Evolutionary conservation across 2,329 filamentous ascomycete genomes (phyloP), one percentile per base, ranked within the genome.

Genomic region (Fusarium verticillioides): DNA sequence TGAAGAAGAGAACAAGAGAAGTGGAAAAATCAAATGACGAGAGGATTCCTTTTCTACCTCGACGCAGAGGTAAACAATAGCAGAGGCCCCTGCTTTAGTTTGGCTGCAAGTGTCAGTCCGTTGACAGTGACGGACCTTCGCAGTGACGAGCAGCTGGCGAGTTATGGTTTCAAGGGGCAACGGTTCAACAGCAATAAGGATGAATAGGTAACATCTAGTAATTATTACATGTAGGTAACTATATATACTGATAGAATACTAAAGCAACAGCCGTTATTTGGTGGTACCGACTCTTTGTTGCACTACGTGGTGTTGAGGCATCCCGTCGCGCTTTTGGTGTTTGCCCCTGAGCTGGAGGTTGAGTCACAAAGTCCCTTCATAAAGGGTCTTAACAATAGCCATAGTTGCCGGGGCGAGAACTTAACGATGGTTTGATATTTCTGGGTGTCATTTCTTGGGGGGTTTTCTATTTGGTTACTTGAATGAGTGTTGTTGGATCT

Each of bases 131-230:
- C 42, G 19, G 54, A 49, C 68, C 57, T 56, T 40, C 56, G 23
- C 69, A 69, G 66, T 64, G 63, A 42, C 47, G 42, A 54, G 70
- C 68, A 37, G 65, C 63, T 63, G 54, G 34, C 47, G 36, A 56
- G 43, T n/a, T 59, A 34, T 64, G 42, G 63, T 74, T 65, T 63
- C 59, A 64, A 72, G 67, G 71, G 70, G 71, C 67, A 74, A 72
- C 71, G 30, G 57, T 58, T 69, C 13, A 50, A 58, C 49, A 62
- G 59, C 47, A 61, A 56, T 43, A 21, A 42, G 23, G 43, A 62
- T 66, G 43, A 70, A 57, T 56, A 46, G 47, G 56, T 34, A 52
- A 46, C 43, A 50, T 49, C 32, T 21, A 53, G 16, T 19, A 19
- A 23, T 32, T 15, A 37, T 3, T 28, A 6, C 16, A 30, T 46